Base-by-base conservation (phyloP, 345 rosid genomes). In the Hibiscus syriacus region DNA sequence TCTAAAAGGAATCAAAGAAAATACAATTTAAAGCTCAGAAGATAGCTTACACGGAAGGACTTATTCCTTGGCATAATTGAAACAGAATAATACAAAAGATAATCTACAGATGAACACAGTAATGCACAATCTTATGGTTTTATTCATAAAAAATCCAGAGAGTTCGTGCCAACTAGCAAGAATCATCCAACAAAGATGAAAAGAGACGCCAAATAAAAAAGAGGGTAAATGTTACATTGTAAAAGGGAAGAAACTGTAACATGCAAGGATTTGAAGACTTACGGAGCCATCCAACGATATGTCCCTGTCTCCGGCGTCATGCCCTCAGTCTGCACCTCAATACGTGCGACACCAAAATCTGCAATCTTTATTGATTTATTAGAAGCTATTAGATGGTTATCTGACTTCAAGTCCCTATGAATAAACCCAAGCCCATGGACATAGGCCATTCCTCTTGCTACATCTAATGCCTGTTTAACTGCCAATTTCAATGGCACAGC, bases 201-300 rank as follows among this genome's bases (percentile, higher is more conserved):
- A n/a, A n/a, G n/a, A n/a, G n/a, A n/a, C n/a, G n/a, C n/a, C n/a
- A n/a, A n/a, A n/a, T n/a, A n/a, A n/a, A n/a, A n/a, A n/a, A n/a
- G n/a, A n/a, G n/a, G 13, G 17, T 14, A 16, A 26, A 52, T 34
- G 10, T 27, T n/a, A 43, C 43, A n/a, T 36, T 20, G 58, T 25
- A 77, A 32, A 5, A 57, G n/a, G 32, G 55, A 52, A 46, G 53
- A 36, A 70, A 67, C 34, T 16, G 27, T 27, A 65, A 70, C 13
- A 66, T 7, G 39, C n/a, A 39, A 60, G 52, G 32, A 34, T 48
- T 5, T 22, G 43, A 67, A 65, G 46, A 77, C 84, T 79, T 80
- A 79, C 83, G 86, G 86, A 41, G 86, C 86, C 86, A 82, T 82
- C 86, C 86, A 82, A 55, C 83, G 86, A n/a, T 82, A 82, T 17